Conservation (phyloP, 805 yeast genomes). For the Nakazawaea anatomiae region DNA sequence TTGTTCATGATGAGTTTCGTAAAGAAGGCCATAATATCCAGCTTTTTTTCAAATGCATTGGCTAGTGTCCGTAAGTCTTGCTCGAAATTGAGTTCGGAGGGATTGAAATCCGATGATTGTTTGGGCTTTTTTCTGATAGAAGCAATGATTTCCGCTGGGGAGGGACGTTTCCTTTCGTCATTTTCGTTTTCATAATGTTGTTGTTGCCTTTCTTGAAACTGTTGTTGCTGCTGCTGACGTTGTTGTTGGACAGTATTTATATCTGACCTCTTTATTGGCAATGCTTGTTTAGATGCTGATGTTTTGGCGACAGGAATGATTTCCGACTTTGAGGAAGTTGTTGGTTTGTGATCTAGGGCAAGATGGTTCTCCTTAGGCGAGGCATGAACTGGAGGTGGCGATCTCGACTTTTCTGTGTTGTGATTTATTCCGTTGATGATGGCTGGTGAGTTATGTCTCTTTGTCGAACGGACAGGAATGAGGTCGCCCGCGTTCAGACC, state of each 20-base stretch:
- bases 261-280: not conserved
- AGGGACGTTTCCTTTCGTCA: not conserved
- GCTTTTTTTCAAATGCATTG: not conserved
- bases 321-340: no score
- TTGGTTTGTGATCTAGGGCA: no score
- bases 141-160: not conserved
- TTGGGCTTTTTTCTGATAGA: conserved; percentile 1
- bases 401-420: no score
- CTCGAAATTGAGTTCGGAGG: conserved; percentile 1
- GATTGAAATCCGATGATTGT: not conserved
- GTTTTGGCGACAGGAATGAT: no score
- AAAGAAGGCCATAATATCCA: not conserved
- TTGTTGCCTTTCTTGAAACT: not conserved
- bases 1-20: not conserved
- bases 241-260: not conserved
- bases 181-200: not conserved
- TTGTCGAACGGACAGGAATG: not conserved
- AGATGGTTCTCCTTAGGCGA: no score
- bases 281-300: no score
- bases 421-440: no score
- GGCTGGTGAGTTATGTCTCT: not conserved
- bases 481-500: not conserved
- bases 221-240: not conserved
- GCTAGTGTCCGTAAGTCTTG: not conserved
- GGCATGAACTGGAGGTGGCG: no score